These are phyloP conservation scores for Escallonia rubra DNA, from an alignment of 129 eudicot species.

Conservation along the genomic window DNA sequence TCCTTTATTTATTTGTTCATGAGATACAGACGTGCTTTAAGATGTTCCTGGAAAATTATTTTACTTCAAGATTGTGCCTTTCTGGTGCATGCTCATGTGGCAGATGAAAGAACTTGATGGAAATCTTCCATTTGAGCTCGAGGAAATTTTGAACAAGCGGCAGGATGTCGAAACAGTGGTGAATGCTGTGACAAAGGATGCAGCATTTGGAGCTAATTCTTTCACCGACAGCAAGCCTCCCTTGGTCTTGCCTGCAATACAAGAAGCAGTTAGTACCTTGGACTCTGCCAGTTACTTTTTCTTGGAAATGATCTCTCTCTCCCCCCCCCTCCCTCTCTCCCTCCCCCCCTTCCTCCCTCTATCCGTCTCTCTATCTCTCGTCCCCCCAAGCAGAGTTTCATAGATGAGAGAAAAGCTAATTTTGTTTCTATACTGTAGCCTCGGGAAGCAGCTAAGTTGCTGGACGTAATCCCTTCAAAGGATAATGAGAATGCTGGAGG, in stretches of 20 bases:
- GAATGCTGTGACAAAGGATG: constrained; percentile 25
- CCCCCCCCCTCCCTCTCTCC: too few relatives aligned
- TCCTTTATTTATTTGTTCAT: too few relatives aligned
- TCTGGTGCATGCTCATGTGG: constrained; percentile 10
- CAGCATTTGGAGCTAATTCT: constrained; percentile 25
- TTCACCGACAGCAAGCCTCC: constrained; percentile 8
- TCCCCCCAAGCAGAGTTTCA: too few relatives aligned
- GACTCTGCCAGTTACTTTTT: constrained; percentile 2
- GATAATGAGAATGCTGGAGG: constrained; percentile 16
- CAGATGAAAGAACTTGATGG: constrained; percentile 82
- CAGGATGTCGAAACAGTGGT: constrained; percentile 10
- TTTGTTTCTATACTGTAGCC: constrained; percentile 18
- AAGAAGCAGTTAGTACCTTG: constrained; percentile 29
- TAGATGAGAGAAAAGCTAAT: too few relatives aligned
- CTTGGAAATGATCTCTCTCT: too few relatives aligned
- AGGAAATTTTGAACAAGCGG: constrained; percentile 34
- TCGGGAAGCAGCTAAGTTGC: constrained; percentile 25
- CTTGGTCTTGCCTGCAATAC: constrained; percentile 17
- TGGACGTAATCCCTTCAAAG: constrained; percentile 21
- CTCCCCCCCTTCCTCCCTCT: too few relatives aligned
- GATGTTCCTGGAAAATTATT: neutral
- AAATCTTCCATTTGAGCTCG: constrained; percentile 54
- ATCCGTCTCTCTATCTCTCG: too few relatives aligned
- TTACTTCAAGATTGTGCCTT: neutral
- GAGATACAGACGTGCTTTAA: neutral